Evolutionary conservation across 1,139 yeast genomes (phyloP), one percentile per base, ranked within the genome.

Genomic region (Meyerozyma smithsonii): DNA sequence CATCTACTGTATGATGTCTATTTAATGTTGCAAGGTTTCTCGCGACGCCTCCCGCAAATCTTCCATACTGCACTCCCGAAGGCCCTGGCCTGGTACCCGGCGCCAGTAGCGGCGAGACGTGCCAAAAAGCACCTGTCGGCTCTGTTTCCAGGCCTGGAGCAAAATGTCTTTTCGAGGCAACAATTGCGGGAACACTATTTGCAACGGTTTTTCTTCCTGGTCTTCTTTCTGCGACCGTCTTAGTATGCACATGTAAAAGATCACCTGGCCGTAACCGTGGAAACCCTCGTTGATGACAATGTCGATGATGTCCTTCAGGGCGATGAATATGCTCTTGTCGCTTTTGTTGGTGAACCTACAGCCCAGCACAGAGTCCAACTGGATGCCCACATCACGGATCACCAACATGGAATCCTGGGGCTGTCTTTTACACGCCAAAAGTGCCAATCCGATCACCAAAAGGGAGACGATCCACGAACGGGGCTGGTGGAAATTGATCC

Each of bases 261-360:
- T 65, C 7, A 81, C 86, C 52, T 76, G 78, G 12, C 75, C 76
- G 47, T 78, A 73, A 6, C 80, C 79, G 45, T 68, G 71, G 52
- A 82, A 81, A 1, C 84, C 88, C 54, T 83, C 90, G 50, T 81
- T 82, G 24, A 83, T 77, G 0, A 81, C 77, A 20, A 82, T 55
- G 54, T 81, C 87, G 4, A 75, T 70, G 38, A 82, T 69, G 35
- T 64, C 63, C 36, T 69, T 74, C 32, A 70, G 59, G 0, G 86
- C 81, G 11, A 80, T 66, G 50, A 81, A 79, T 18, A 52, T 44
- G 39, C 56, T 51, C 37, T 54, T 51, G 19, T 55, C 54, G 8
- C 39, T 44, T 15, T 35, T 42, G 19, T 36, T 44, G 23, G 56
- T 53, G 41, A 62, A 60, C 40, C 49, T 50, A 71, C 72, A 68